Evolutionary conservation across 768 basidiomycete species (phyloP), one percentile per base, ranked within the genome.

Genomic region (Boletus pseudopeckii): DNA sequence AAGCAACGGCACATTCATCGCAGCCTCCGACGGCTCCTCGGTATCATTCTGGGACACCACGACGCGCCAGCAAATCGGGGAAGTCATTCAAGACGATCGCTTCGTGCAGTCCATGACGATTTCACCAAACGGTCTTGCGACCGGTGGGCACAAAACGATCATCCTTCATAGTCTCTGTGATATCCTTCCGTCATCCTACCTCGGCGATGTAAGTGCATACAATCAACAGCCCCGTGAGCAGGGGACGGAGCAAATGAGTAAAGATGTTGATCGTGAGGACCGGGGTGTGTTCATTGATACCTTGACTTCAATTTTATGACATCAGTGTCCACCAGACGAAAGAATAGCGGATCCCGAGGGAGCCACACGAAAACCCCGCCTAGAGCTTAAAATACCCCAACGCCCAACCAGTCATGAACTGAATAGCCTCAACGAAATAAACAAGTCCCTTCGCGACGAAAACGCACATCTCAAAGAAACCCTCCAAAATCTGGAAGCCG

Each of bases 11-110:
- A 24, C 4, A 24, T 60, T 24, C 13, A 46, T 60, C 20, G 53
- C 50, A 11, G 53, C 47, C 6, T 51, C 53, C n/a, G 53, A 39
- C 1, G 26, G 38, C 17, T 52, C 58, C 2, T 55, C 53, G 1
- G 39, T 60, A 10, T 55, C 53, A 2, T 52, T 60, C 39, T 60
- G 59, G 59, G 53, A 60, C 26, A 32, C 26, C 1, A 48, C 18
- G 2, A 60, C 53, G 11, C 58, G 30, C 34, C 0, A 36, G n/a
- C 43, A 18, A 44, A 44, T 44, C 3, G 43, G 43, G 26, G 4
- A 18, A 28, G 28, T 44, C 28, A 0, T 7, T 7, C n/a, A 44
- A 9, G 28, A 28, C 28, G 28, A 28, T 28, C 28, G 28, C 9
- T 28, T 28, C 8, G 28, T 28, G n/a, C 17, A 22, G 1, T 26